Evolutionary conservation across 768 basidiomycete genomes (phyloP), one percentile per base, ranked within the genome.

Genomic region (Collybia mongolica): DNA sequence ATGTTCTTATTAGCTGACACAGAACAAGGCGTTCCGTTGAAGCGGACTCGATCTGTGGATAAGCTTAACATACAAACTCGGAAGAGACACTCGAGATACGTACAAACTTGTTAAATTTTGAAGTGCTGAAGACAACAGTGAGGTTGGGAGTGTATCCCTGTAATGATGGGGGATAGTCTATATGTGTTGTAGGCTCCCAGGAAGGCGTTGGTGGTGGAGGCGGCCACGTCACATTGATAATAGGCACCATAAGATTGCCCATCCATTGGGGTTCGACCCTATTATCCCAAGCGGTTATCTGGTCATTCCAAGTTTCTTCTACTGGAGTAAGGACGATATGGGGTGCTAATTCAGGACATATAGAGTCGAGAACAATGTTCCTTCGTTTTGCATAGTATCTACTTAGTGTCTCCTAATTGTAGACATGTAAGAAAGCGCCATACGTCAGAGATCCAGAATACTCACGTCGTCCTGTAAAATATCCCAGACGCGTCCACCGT

Each of bases 291-390:
- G 66, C 64, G 4, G 59, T 62, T 26, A 59, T 62, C 36, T 65
- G 61, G 48, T 72, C 73, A 28, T 72, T 65, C 55, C 64, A 62
- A 2, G 53, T 57, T 39, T 75, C 69, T 48, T 69, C 63, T 44
- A 74, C 71, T 35, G 74, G 72, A n/a, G 79, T 76, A 39, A 83
- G 72, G 44, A 80, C 77, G 47, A 84, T 77, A 60, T 80, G 78
- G 0, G 81, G 81, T 0, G 69, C 60, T 5, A 65, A 35, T 6
- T 71, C 53, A 5, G 77, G 76, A 48, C 48, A 47, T 17, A 59
- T 48, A 19, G 79, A 81, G 48, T 79, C 76, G 11, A 80, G 51
- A 19, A 80, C 70, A 11, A 80, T 63, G 51, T 74, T 74, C 11
- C 62, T 58, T 12, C 58, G 61, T 22, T 59, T 54, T 28, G 51